Percentiles rank a stretch among this genome's conserved stretches.
Evolutionary conservation across 306 rosid species (phyloP).

Genomic region (Oemleria cerasiformis): DNA sequence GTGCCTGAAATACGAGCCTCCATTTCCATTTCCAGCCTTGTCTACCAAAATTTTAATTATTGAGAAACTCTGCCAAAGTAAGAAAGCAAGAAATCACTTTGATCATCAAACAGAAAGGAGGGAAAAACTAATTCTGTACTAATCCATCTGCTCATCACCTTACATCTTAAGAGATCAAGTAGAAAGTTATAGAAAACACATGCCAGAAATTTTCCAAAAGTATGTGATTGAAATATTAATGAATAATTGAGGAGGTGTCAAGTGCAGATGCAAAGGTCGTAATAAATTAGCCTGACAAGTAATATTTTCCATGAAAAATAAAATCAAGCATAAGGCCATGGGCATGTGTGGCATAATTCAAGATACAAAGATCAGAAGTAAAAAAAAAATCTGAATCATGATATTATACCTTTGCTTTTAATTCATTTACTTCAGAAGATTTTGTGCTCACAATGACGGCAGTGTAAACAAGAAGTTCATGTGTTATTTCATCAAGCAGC

Average conservation of each 20-base stretch:
- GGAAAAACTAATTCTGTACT: background rate
- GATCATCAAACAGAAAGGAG: conserved; percentile 5
- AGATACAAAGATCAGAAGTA: conserved; percentile 22
- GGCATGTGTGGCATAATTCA: conserved; percentile 13
- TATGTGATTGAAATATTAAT: background rate
- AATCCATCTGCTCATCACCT: background rate
- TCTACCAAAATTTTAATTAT: conserved; percentile 69
- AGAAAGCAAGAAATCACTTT: conserved; percentile 6
- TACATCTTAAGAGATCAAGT: background rate
- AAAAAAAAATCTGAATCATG: conserved; percentile 26
- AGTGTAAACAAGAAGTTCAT: conserved; percentile 63
- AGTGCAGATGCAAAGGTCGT: background rate
- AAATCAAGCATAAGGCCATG: conserved; percentile 1
- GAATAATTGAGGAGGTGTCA: background rate
- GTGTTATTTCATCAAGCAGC: conserved; percentile 58
- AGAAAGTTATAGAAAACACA: background rate
- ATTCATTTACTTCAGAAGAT: conserved; percentile 58
- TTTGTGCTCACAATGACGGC: conserved; percentile 51
- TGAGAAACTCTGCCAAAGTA: conserved; percentile 68
- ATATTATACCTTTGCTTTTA: conserved; percentile 61
- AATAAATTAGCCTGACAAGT: background rate
- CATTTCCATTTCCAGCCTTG: conserved; percentile 43
- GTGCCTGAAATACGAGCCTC: conserved; percentile 59
- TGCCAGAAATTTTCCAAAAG: background rate
- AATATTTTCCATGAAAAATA: conserved; percentile 16